Evolutionary conservation across 495 filamentous ascomycete species (phyloP).

Genomic region (Pyrenula massariospora): DNA sequence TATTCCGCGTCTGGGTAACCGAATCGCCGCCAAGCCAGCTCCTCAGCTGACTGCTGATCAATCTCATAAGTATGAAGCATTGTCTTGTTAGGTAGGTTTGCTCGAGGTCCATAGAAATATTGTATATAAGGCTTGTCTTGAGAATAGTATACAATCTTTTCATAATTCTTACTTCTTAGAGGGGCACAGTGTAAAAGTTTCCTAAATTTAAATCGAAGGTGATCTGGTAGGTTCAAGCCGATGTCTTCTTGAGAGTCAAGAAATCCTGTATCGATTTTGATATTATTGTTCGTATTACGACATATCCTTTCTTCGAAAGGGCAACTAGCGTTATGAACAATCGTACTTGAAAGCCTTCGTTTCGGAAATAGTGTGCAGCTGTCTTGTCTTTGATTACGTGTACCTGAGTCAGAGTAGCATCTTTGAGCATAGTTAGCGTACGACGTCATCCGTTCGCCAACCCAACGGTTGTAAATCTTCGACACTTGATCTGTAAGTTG

Average conservation of each 20-base stretch:
- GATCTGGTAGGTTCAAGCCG: conserved; percentile 5
- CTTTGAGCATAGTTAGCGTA: conserved; percentile 4
- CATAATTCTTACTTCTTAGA: neutral
- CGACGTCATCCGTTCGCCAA: neutral
- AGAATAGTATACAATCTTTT: neutral
- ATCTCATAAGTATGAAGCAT: neutral
- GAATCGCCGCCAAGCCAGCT: neutral
- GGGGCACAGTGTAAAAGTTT: neutral
- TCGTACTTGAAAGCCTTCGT: neutral
- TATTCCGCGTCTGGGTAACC: neutral
- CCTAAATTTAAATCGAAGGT: neutral
- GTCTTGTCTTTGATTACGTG: conserved; percentile 2
- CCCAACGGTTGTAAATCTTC: conserved; percentile 2
- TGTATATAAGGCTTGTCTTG: neutral
- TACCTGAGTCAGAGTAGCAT: conserved; percentile 5
- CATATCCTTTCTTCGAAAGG: conserved; percentile 4
- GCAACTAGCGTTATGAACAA: neutral
- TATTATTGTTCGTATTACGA: conserved; percentile 3
- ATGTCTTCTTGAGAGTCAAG: conserved; percentile 10
- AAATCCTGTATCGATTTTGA: conserved; percentile 10
- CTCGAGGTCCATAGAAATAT: neutral
- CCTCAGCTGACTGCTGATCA: neutral
- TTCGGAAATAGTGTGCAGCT: neutral
- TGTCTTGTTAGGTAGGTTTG: neutral
- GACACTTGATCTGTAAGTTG: neutral